A percentile compares a stretch with the other conserved stretches of the same genome.
phyloP scores from a whole-genome alignment of 1,284 basidiomycete genomes.

The Athelia sp. region DNA sequence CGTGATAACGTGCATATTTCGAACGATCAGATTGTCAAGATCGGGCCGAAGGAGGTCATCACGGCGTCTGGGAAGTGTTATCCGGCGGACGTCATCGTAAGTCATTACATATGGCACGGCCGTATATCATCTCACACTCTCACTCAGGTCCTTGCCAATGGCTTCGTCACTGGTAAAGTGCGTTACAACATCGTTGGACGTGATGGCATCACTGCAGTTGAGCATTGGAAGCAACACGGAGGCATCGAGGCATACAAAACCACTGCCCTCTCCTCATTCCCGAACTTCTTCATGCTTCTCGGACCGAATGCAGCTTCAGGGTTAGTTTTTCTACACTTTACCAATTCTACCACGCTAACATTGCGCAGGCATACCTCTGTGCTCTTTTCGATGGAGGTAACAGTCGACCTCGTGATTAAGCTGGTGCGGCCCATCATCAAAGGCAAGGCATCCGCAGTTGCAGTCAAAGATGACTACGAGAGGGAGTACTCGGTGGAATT shows the following conservation, averaged over 20 bases:
- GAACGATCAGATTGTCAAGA: not conserved
- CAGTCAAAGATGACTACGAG: not conserved
- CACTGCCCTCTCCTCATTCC: not conserved
- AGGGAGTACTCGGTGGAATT: not conserved
- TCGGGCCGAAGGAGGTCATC: not conserved
- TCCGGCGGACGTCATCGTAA: not conserved
- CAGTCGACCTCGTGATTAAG: not conserved
- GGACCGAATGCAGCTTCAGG: no score
- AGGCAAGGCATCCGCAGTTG: not conserved
- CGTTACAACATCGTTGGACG: not conserved
- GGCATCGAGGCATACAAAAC: not conserved
- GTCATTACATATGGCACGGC: not conserved
- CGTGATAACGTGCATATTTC: not conserved
- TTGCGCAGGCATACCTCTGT: not conserved
- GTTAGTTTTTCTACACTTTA: no score
- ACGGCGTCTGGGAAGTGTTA: not conserved
- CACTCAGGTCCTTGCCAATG: not conserved
- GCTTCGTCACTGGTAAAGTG: not conserved
- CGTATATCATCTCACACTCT: not conserved
- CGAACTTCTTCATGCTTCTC: not conserved
- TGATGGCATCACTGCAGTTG: not conserved
- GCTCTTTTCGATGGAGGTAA: not conserved
- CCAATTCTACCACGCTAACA: not conserved
- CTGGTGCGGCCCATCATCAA: not conserved
- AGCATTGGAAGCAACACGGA: not conserved